These are phyloP conservation scores for Phytophthora kernoviae DNA, from an alignment of 352 stramenopile genomes.

Conservation along the genomic window DNA sequence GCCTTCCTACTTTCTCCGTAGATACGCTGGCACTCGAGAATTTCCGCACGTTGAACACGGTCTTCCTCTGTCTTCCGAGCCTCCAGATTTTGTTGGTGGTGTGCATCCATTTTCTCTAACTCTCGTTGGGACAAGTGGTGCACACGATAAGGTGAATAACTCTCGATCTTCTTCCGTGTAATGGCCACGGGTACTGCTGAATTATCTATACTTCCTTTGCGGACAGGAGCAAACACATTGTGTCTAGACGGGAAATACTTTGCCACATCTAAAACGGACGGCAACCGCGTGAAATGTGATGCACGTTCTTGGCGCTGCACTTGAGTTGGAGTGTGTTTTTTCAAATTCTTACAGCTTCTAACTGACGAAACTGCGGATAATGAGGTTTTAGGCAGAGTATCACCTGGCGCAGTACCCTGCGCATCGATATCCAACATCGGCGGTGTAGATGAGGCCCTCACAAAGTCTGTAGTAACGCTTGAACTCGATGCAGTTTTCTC, in stretches of 20 bases:
- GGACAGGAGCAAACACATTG: not conserved
- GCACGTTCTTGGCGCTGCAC: not conserved
- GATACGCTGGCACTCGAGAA: conserved; percentile 23
- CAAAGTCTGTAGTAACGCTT: too few relatives aligned
- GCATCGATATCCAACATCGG: too few relatives aligned
- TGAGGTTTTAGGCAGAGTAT: too few relatives aligned
- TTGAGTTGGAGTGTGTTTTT: not conserved
- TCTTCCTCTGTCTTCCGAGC: conserved; percentile 19
- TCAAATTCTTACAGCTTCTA: not conserved
- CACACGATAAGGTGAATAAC: conserved; percentile 12
- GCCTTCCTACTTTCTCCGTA: conserved; percentile 22
- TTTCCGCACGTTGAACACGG: conserved; percentile 13
- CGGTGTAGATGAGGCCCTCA: too few relatives aligned
- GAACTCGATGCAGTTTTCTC: too few relatives aligned
- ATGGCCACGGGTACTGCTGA: conserved; percentile 11
- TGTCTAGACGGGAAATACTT: conserved; percentile 23
- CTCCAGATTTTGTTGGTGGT: conserved; percentile 9
- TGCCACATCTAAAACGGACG: conserved; percentile 24
- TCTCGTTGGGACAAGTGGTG: conserved; percentile 13
- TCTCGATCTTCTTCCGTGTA: conserved; percentile 29
- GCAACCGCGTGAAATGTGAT: conserved; percentile 15
- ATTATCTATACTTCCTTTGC: not conserved
- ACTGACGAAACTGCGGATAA: not conserved
- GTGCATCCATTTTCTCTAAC: not conserved
- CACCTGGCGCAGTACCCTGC: too few relatives aligned